Evolutionary conservation across 2,329 filamentous ascomycete genomes (phyloP), one percentile per base, ranked within the genome.

Genomic region (Xylaria sp.): DNA sequence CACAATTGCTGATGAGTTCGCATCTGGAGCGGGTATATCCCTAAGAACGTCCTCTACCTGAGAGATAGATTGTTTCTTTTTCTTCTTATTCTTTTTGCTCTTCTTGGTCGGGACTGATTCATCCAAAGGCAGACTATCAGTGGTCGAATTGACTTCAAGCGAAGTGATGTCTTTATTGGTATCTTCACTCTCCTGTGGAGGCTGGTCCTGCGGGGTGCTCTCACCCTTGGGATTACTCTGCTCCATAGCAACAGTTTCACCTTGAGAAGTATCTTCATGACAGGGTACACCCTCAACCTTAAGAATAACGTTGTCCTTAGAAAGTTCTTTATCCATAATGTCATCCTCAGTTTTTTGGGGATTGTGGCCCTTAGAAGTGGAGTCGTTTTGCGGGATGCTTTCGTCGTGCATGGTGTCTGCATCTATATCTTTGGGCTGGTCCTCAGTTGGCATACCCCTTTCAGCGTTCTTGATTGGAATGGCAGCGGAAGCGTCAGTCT

Each of bases 21-120:
- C 11, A 42, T 56, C 42, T 15, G 52, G 50, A 17, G 42, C 19
- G 5, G 15, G n/a, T 4, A 38, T 31, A 19, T 61, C 51, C 43
- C 43, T n/a, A 3, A 50, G 19, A 11, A 55, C 25, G 17, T 59
- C 53, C 14, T 57, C 37, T 17, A 12, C 19, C 28, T 28, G 43
- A 53, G 58, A 51, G 14, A 57, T 49, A 28, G 33, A 40, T 5
- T 45, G 58, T 47, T 57, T 65, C 56, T 76, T 75, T 54, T 72
- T 75, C 58, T 73, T 73, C 60, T 75, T 76, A 61, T 74, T 75
- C 57, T 71, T 69, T 54, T 73, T 73, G 50, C 65, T 69, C 4
- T 64, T 57, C 14, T 64, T 59, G 19, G 37, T 40, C 50, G 64
- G 42, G 1, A 52, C 53, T 12, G 28, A 31, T 17, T 69, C 67